Evolutionary conservation across 2,329 filamentous ascomycete species (phyloP).

Genomic region (Penicillium sp.): DNA sequence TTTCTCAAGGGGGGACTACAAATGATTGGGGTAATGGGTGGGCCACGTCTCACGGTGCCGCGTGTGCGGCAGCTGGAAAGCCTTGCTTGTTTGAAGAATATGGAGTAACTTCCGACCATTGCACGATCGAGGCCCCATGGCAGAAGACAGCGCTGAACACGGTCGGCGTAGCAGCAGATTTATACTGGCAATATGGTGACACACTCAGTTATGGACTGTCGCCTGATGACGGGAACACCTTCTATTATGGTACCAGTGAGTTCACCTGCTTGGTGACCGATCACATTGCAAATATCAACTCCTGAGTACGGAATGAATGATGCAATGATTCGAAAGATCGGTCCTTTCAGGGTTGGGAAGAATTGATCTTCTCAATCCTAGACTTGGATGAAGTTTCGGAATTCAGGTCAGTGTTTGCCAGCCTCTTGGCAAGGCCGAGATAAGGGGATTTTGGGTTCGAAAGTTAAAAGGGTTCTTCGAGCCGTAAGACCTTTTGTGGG

Average conservation of each 20-base stretch:
- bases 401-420: not conserved
- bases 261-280: slow-evolving; percentile 36
- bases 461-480: too few relatives aligned
- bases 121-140: slow-evolving; percentile 34
- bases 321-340: too few relatives aligned
- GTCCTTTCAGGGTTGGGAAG: not conserved
- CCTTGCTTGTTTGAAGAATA: slow-evolving; percentile 47
- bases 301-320: not conserved
- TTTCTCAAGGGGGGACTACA: slow-evolving; percentile 33
- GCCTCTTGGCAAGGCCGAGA: too few relatives aligned
- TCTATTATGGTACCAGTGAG: slow-evolving; percentile 34
- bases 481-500: too few relatives aligned
- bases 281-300: slow-evolving; percentile 24
- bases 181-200: slow-evolving; percentile 43
- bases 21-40: slow-evolving; percentile 49
- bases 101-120: slow-evolving; percentile 33
- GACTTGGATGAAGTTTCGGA: not conserved
- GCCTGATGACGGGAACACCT: slow-evolving; percentile 33
- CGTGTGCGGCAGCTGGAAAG: slow-evolving; percentile 40
- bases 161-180: slow-evolving; percentile 37
- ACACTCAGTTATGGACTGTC: slow-evolving; percentile 32
- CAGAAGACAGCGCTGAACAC: slow-evolving; percentile 37
- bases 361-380: not conserved
- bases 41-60: slow-evolving; percentile 48
- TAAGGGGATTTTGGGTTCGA: too few relatives aligned